Base-by-base conservation (phyloP, 495 filamentous ascomycete genomes). In the Cladorrhinum samala region DNA sequence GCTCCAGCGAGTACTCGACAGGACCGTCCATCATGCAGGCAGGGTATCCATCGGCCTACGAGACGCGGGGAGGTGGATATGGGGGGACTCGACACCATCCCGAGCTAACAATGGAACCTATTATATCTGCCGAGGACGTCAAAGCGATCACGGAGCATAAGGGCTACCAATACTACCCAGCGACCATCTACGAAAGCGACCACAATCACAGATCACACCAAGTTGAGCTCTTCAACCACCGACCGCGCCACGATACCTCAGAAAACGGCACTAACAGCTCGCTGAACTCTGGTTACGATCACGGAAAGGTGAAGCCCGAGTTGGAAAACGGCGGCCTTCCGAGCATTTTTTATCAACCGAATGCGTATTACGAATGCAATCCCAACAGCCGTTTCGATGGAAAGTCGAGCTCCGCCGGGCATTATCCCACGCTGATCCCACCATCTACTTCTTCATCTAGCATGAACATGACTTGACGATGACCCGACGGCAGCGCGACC, bases 131-230 rank as follows among this genome's bases (percentile, higher is more conserved):
- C 11, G 75, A 78, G 1, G 72, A 78, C 3, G 68, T 64, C 4
- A 78, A 77, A 39, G 64, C 66, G 0, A 75, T 78, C 27, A 63
- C 69, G 0, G 67, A 55, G 18, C 54, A 68, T 14, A 78, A 76
- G 47, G 71, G 64, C 0, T 77, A 77, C 46, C 69, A 74, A 33
- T 77, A 77, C 53, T 78, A 74, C 52, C 71, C 75, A 0, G 62
- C 65, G 0, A 58, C 72, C 13, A 67, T 76, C 25, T 76, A 74
- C 60, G 75, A 77, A 42, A 60, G 62, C 9, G 58, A 58, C 23
- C 55, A 61, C 9, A 67, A 73, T 51, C 51, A 66, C 11, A 58
- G 72, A 30, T 64, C 72, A 18, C 66, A 65, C 16, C 66, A 68
- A 13, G 62, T 76, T 36, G 74, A 77, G 45, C 67, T 76, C 59